Base-by-base conservation (phyloP, 2,329 filamentous ascomycete genomes). In the Microdochium bolleyi region DNA sequence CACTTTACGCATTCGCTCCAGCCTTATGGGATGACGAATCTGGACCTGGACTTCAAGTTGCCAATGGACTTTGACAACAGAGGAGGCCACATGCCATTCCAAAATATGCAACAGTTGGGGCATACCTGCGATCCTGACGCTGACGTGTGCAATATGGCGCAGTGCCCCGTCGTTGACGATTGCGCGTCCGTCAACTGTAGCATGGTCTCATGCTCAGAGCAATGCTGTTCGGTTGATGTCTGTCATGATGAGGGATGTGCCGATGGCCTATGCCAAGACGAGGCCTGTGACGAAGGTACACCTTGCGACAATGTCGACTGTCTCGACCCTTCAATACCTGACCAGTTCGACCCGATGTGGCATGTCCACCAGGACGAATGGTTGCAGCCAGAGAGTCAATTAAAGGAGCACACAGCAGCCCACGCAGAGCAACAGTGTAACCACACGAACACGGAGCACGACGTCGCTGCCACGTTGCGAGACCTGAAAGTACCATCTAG, bases 381-480 rank as follows among this genome's bases (percentile, higher is more conserved):
- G 41, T 19, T 46, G n/a, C 27, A 30, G 27, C 19, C 41, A 21
- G 41, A 46, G 41, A 13, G 41, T 13, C 13, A 22, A 3, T 19
- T 46, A 7, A 22, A 46, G 41, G 41, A 46, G 4, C 13, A 46
- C 41, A 21, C 41, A 22, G 22, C 41, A 24, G 41, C 21, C 16
- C 48, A 56, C 41, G 53, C 55, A 21, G 46, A 51, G 3, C 61
- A 57, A 27, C 56, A 57, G 13, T 63, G 61, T 48, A 63, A 62
- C 49, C 62, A 64, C 52, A 64, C 62, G 9, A 56, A 62, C 38
- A 60, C 63, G 7, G 65, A 67, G 37, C 65, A 67, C 34, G 58
- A 62, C 44, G 64, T 61, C 44, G 64, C 64, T 10, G 55, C 57
- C 21, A 63, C 63, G 2, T 51, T 67, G 24, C 57, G 60, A 25